Percentiles rank a stretch among this genome's conserved stretches.
phyloP scores from a whole-genome alignment of 1,139 yeast genomes.

The Geotrichum candidum region DNA sequence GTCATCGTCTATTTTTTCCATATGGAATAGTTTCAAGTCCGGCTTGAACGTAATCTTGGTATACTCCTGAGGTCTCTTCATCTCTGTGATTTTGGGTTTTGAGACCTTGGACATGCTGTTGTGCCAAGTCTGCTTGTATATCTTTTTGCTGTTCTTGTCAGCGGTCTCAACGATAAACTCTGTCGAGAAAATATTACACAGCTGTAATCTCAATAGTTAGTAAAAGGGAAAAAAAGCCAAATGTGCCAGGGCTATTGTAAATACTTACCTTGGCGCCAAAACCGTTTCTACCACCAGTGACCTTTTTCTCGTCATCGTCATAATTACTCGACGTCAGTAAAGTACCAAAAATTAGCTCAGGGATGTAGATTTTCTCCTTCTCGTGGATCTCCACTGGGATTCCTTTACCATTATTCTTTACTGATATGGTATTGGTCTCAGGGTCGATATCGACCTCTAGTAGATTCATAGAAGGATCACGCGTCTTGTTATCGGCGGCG shows the following conservation, averaged over 20 bases:
- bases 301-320: conserved; percentile 91
- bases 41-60: conserved; percentile 89
- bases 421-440: conserved; percentile 68
- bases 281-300: conserved; percentile 98
- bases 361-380: conserved; percentile 88
- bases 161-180: conserved; percentile 88
- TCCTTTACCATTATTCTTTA: conserved; percentile 90
- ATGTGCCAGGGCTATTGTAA: neutral
- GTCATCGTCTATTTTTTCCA: conserved; percentile 78
- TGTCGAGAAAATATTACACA: conserved; percentile 88
- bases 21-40: conserved; percentile 75
- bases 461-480: conserved; percentile 85
- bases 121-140: conserved; percentile 79
- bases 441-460: conserved; percentile 75
- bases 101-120: conserved; percentile 76
- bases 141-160: conserved; percentile 55
- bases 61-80: conserved; percentile 61
- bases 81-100: conserved; percentile 64
- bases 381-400: conserved; percentile 92
- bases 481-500: conserved; percentile 96
- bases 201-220: conserved; percentile 21
- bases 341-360: conserved; percentile 94
- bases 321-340: conserved; percentile 91
- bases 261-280: conserved; percentile 77
- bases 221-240: neutral